Evolutionary conservation across 768 basidiomycete species (phyloP).

Genomic region (Pisolithus sp.): DNA sequence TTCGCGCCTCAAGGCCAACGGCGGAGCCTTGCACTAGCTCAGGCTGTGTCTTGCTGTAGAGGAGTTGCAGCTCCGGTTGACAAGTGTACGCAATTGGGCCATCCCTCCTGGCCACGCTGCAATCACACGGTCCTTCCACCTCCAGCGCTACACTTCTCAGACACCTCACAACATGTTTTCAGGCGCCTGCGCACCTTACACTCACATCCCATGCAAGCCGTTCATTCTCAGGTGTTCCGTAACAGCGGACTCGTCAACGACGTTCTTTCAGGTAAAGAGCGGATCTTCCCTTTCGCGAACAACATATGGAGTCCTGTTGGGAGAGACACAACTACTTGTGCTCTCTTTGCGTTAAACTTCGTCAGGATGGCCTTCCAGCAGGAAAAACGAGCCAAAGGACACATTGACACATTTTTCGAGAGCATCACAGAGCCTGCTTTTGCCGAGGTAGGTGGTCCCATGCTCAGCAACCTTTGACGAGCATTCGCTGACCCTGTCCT

Average conservation of each 20-base stretch:
- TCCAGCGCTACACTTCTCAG: neutral
- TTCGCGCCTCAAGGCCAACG: neutral
- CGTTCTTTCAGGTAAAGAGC: slow-evolving; percentile 28
- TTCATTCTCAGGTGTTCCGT: slow-evolving; percentile 11
- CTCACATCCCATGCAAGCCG: slow-evolving; percentile 8
- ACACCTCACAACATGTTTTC: neutral
- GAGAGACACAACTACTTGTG: slow-evolving; percentile 40
- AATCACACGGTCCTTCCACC: neutral
- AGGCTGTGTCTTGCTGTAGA: neutral
- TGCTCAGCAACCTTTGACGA: neutral
- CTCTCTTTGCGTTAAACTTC: slow-evolving; percentile 59
- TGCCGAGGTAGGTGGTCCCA: slow-evolving; percentile 15
- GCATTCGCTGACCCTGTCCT: neutral
- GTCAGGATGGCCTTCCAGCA: slow-evolving; percentile 40
- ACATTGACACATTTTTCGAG: slow-evolving; percentile 8
- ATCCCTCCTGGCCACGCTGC: neutral
- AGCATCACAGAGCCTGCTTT: slow-evolving; percentile 9
- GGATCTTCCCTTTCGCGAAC: slow-evolving; percentile 39
- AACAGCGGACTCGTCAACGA: slow-evolving; percentile 11
- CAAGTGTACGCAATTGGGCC: neutral
- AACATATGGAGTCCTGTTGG: slow-evolving; percentile 44
- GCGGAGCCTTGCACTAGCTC: neutral
- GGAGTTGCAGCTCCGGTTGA: neutral
- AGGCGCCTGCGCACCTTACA: neutral
- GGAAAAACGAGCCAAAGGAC: slow-evolving; percentile 3